Conservation (phyloP, 2,329 filamentous ascomycete species). For the Paracoccidioides brasiliensis region DNA sequence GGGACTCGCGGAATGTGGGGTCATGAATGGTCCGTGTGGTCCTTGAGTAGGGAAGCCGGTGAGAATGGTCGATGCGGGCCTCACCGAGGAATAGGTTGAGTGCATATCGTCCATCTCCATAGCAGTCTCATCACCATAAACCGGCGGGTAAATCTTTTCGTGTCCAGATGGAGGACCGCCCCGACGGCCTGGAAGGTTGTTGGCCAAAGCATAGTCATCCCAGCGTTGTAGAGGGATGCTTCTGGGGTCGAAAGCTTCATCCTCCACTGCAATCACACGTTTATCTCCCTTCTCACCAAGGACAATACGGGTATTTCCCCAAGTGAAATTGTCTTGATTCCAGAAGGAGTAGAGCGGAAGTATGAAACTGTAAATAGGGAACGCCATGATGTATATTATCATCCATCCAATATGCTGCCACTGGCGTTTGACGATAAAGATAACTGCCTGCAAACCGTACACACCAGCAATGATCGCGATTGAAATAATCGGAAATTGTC, state of each 20-base stretch:
- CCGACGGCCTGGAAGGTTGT: constrained; percentile 83
- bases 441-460: constrained; percentile 88
- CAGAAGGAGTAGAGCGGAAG: constrained; percentile 97
- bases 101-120: constrained; percentile 95
- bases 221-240: constrained; percentile 89
- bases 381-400: constrained; percentile 95
- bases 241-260: constrained; percentile 79
- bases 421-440: constrained; percentile 92
- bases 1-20: constrained; percentile 66
- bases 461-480: constrained; percentile 80
- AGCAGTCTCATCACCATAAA: constrained; percentile 62
- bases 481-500: constrained; percentile 74
- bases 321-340: constrained; percentile 98
- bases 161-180: constrained; percentile 55
- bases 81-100: constrained; percentile 85
- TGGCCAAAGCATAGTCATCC: constrained; percentile 84
- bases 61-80: constrained; percentile 72
- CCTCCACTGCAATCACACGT: constrained; percentile 70
- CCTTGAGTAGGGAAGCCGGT: constrained; percentile 62
- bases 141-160: constrained; percentile 41
- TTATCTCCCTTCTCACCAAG: constrained; percentile 88
- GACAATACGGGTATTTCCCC: constrained; percentile 97
- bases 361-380: constrained; percentile 82
- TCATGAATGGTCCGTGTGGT: constrained; percentile 55
- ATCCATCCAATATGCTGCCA: constrained; percentile 99